phyloP scores from a whole-genome alignment of 2,329 filamentous ascomycete species.

The Mycosphaerella sp. region DNA sequence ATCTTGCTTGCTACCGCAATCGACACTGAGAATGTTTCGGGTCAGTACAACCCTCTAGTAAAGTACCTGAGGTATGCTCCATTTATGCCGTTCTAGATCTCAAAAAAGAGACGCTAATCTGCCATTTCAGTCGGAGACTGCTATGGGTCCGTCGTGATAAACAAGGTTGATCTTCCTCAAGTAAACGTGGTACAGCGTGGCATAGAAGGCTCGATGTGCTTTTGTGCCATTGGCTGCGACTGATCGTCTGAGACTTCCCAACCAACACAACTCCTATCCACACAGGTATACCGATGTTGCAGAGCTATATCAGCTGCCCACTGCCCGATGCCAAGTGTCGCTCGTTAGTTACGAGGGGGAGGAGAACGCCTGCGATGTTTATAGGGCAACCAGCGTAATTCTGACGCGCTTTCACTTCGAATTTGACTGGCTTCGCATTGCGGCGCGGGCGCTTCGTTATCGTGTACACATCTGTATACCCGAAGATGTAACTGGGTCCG shows the following conservation, averaged over 20 bases:
- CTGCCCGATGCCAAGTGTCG: no score
- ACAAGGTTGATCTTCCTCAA: constrained; percentile 1
- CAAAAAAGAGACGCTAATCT: not conserved
- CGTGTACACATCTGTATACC: no score
- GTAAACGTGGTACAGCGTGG: constrained; percentile 5
- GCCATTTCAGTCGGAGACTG: not conserved
- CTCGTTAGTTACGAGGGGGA: no score
- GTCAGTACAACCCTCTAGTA: not conserved
- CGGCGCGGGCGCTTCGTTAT: no score
- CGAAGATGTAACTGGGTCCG: no score
- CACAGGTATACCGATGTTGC: not conserved
- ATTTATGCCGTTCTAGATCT: not conserved
- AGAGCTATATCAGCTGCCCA: not conserved
- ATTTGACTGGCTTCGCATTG: no score
- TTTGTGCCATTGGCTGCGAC: not conserved
- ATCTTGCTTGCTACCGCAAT: not conserved
- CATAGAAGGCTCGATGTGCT: not conserved
- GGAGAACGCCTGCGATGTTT: no score
- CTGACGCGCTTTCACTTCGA: no score
- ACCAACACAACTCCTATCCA: constrained; percentile 2
- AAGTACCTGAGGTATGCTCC: not conserved
- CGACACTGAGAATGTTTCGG: not conserved
- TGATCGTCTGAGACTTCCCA: not conserved
- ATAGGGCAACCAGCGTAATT: no score
- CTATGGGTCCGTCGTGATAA: constrained; percentile 4